Conservation (phyloP, 176 grass and related monocot species). For the Oropetium thomaeum region DNA sequence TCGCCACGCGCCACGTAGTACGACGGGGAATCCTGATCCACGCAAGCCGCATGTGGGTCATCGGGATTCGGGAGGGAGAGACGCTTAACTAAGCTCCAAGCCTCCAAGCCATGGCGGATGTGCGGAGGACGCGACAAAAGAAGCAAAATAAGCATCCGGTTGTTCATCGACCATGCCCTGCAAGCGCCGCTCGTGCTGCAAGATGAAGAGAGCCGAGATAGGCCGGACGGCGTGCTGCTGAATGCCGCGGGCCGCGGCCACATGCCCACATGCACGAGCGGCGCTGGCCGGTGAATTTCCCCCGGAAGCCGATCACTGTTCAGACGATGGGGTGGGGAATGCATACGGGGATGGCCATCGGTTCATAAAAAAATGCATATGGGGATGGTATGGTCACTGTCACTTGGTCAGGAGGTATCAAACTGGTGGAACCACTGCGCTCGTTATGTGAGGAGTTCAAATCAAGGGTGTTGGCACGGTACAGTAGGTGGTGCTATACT, state of each 20-base stretch:
- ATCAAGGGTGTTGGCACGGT: too few relatives aligned
- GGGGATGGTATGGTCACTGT: background rate
- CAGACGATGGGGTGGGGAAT: background rate
- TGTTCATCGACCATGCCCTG: background rate
- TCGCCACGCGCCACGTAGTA: background rate
- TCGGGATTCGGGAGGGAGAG: too few relatives aligned
- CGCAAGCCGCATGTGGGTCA: slow-evolving; percentile 29
- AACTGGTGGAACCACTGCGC: too few relatives aligned
- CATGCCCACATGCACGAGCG: slow-evolving; percentile 21
- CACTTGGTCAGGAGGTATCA: background rate
- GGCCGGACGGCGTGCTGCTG: background rate
- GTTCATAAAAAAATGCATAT: too few relatives aligned
- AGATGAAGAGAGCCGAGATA: background rate
- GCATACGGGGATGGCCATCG: background rate
- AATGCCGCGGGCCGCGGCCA: too few relatives aligned
- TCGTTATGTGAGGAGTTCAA: too few relatives aligned
- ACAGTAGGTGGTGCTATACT: too few relatives aligned
- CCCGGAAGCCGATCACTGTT: background rate
- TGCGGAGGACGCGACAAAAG: slow-evolving; percentile 7
- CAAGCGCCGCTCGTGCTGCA: slow-evolving; percentile 4
- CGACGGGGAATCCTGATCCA: slow-evolving; percentile 21
- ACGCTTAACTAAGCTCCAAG: background rate
- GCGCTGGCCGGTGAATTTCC: slow-evolving; percentile 8
- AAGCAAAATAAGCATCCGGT: background rate
- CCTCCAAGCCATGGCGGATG: background rate